Evolutionary conservation across 2,329 filamentous ascomycete species (phyloP), one percentile per base, ranked within the genome.

Genomic region (Aphanocladium album): DNA sequence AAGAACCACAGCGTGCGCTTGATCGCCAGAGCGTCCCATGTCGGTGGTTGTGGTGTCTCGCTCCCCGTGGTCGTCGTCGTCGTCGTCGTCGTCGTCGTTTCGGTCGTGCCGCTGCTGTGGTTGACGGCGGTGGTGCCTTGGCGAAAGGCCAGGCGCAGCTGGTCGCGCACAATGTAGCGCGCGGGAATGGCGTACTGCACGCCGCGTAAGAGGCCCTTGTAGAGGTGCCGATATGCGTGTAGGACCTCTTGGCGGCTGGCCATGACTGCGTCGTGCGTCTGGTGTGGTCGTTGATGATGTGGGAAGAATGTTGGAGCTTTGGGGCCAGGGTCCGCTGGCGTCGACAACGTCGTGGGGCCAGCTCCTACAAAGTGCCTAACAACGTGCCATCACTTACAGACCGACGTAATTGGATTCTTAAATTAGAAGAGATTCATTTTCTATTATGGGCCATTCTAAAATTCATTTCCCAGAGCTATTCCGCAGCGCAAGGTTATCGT

Each of bases 1-100:
- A 93, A 74, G 68, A 95, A 93, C 70, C 85, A 84, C 5, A 90
- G 68, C 0, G 90, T 95, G 62, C 86, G 84, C 63, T 80, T 75
- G 56, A 90, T 78, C 55, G 79, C 80, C 51, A 77, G 73, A 7
- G 73, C 62, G 57, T 89, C 77, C 65, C 51, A 60, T 23, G 12
- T 65, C 65, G n/a, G n/a, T n/a, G n/a, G 52, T 35, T 35, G 33
- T 12, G 6, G 33, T 35, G 6, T 35, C 33, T 6, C 33, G n/a
- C n/a, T n/a, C n/a, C n/a, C n/a, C n/a, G n/a, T n/a, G 6, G 17
- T 7, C 5, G 39, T 11, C 33, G 73, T 3, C 30, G 37, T 21
- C 46, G 17, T 17, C 19, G 37, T 17, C 8, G 57, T 35, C 23
- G 58, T 47, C 21, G 49, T 45, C n/a, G 19, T 25, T 19, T 21